Evolutionary conservation across 176 grass and related monocot genomes (phyloP), one percentile per base, ranked within the genome.

Genomic region (Ensete glaucum): DNA sequence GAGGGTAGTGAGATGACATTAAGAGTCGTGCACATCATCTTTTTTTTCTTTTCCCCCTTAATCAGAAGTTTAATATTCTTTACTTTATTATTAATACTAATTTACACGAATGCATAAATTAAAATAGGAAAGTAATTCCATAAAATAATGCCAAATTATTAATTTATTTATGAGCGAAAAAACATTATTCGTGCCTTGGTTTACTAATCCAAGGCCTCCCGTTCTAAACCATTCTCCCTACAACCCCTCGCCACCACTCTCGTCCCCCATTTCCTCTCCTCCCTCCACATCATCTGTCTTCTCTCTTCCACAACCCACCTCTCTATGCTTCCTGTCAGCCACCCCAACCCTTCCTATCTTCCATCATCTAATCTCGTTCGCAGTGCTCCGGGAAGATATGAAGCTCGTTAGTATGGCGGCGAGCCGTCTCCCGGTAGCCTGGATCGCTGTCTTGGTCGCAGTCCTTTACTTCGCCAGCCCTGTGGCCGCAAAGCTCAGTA

Each of bases 401-500:
- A n/a, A n/a, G n/a, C 9, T 60, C 57, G n/a, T 20, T 60, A 2
- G 57, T 1, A 60, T 60, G 57, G 57, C 56, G 56, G 56, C 57
- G 34, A 43, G 57, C 57, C 57, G 13, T n/a, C 57, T 62, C 17
- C 57, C 20, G 17, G 12, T 8, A n/a, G 57, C 14, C 65, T 0
- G 9, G 65, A 15, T 14, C 24, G 65, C 13, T 6, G 65, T 22
- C 22, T 19, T 19, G 65, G 22, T 12, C 64, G 64, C 26, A 9
- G 13, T 9, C 2, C 52, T 54, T 54, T 22, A 11, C 74, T 19
- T 52, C 9, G 65, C 65, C 23, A 34, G 9, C 8, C 62, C 59
- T 7, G 63, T 22, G 14, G 60, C 29, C 10, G 63, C 50, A 1
- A 84, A 81, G 81, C 83, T 96, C 16, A 84, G 78, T 12, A 68